These are phyloP conservation scores for Leptographium procerum DNA, from an alignment of 2,329 filamentous ascomycete genomes.

Conservation along the genomic window DNA sequence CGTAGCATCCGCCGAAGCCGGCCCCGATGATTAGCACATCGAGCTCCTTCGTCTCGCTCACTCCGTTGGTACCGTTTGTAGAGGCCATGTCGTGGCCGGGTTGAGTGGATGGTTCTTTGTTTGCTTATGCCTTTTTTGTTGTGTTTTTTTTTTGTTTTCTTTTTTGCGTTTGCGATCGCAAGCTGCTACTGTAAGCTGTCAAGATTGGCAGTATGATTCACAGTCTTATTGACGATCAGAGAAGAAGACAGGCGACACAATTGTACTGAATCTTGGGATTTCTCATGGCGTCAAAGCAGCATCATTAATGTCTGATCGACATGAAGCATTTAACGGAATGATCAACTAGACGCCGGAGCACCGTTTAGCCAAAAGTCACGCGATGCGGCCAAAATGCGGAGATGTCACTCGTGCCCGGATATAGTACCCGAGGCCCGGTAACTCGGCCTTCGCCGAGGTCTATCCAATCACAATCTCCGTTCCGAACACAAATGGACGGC, in stretches of 20 bases:
- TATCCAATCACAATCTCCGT: neutral
- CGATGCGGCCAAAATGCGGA: neutral
- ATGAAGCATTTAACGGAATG: neutral
- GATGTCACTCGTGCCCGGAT: neutral
- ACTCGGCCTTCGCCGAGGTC: neutral
- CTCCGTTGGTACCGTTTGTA: neutral
- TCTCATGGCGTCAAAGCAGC: neutral
- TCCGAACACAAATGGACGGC: too few species aligned
- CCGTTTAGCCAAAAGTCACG: neutral
- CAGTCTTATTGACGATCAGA: too few species aligned
- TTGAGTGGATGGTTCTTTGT: too few species aligned
- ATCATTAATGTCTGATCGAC: neutral
- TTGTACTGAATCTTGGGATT: neutral
- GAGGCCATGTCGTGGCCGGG: neutral
- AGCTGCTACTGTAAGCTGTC: neutral
- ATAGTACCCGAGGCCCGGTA: neutral
- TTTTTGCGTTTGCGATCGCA: too few species aligned
- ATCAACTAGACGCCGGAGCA: neutral
- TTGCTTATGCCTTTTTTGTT: too few species aligned
- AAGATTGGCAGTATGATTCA: neutral
- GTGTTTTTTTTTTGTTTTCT: too few species aligned
- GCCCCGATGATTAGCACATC: conserved; percentile 17
- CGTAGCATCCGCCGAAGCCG: conserved; percentile 16
- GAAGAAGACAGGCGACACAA: too few species aligned
- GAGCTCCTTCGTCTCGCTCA: neutral